Evolutionary conservation across 2,329 filamentous ascomycete species (phyloP).

Genomic region (Corynespora cassiicola): DNA sequence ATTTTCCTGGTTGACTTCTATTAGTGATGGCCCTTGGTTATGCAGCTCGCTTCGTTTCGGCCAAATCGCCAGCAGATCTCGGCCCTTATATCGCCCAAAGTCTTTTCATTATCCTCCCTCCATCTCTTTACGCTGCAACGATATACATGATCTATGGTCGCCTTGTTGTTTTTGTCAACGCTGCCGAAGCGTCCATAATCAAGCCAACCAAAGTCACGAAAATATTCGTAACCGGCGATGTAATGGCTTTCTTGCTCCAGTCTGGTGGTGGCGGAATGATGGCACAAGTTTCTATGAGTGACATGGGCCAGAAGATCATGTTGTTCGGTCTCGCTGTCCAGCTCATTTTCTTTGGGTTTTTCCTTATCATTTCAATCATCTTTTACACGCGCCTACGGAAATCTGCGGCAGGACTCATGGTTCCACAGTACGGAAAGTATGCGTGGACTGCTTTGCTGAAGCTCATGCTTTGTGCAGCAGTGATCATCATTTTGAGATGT

Average conservation of each 20-base stretch:
- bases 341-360: constrained; percentile 30
- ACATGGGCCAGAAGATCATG: constrained; percentile 28
- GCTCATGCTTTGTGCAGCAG: constrained; percentile 51
- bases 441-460: constrained; percentile 45
- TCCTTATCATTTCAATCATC: constrained; percentile 25
- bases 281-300: constrained; percentile 18
- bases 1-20: not conserved
- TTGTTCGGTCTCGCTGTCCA: constrained; percentile 30
- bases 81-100: constrained; percentile 46
- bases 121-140: constrained; percentile 52
- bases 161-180: constrained; percentile 47
- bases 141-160: constrained; percentile 54
- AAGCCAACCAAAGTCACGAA: constrained; percentile 55
- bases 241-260: constrained; percentile 60
- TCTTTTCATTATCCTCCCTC: constrained; percentile 49
- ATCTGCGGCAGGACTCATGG: constrained; percentile 12
- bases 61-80: constrained; percentile 14
- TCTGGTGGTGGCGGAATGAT: constrained; percentile 37
- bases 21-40: constrained; percentile 31
- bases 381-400: constrained; percentile 28
- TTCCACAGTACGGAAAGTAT: constrained; percentile 40
- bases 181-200: constrained; percentile 50
- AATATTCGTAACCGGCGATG: constrained; percentile 62
- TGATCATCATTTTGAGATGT: constrained; percentile 56
- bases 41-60: constrained; percentile 21